These are phyloP conservation scores for Cyanophora paradoxa DNA, from an alignment of 78 protist species.

Conservation along the genomic window DNA sequence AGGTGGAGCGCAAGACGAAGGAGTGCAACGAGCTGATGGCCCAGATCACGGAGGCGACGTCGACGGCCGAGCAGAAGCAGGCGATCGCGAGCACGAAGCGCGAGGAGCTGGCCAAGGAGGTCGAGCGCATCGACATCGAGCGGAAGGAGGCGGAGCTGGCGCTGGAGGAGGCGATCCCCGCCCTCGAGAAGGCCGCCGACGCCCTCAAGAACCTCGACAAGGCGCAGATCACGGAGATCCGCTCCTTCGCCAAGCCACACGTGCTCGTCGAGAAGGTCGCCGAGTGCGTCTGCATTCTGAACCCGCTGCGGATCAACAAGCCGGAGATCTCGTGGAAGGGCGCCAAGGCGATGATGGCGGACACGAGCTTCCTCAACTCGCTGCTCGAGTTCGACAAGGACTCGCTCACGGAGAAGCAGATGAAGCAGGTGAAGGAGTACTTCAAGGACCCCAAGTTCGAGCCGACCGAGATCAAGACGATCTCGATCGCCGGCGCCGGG, in stretches of 20 bases:
- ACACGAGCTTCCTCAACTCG: conserved; percentile 30
- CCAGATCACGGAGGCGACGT: conserved; percentile 1
- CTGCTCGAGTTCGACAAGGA: conserved; percentile 44
- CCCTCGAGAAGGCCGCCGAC: conserved; percentile 53
- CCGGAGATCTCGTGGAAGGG: conserved; percentile 47
- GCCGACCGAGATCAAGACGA: conserved; percentile 12
- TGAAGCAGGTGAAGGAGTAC: conserved; percentile 30
- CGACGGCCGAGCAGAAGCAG: conserved; percentile 35
- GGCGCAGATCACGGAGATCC: conserved; percentile 57
- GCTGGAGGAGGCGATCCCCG: conserved; percentile 79
- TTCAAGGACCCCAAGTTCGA: conserved; percentile 14
- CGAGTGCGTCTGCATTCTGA: conserved; percentile 47
- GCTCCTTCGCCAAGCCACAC: conserved; percentile 58
- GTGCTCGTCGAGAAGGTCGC: conserved; percentile 41
- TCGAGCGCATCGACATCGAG: conserved; percentile 24
- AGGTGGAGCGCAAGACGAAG: conserved; percentile 37
- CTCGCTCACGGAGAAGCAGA: conserved; percentile 15
- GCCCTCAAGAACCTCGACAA: conserved; percentile 43
- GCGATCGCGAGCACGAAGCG: conserved; percentile 30
- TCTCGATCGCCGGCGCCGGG: conserved; percentile 58
- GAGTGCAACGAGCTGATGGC: conserved; percentile 43
- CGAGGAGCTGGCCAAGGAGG: conserved; percentile 32
- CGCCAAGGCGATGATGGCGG: conserved; percentile 61
- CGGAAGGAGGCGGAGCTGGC: conserved; percentile 68
- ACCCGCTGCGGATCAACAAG: not conserved